These are phyloP conservation scores for Phragmites australis DNA, from an alignment of 176 grass and related monocot species.

Conservation along the genomic window DNA sequence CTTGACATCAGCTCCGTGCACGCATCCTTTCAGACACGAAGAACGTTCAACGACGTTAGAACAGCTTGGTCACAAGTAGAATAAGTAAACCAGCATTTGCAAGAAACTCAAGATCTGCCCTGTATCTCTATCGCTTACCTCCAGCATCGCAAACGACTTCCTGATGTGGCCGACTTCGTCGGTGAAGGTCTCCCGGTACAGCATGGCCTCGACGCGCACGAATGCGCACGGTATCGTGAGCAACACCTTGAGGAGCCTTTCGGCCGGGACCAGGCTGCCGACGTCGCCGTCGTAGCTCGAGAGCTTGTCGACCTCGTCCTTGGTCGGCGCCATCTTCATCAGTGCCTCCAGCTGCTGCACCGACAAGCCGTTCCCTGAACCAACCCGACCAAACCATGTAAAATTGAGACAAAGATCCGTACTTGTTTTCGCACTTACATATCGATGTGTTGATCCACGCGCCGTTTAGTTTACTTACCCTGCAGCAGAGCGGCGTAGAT, in stretches of 20 bases:
- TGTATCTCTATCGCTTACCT: constrained; percentile 37
- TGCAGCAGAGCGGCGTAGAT: constrained; percentile 64
- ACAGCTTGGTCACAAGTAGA: neutral
- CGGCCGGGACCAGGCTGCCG: constrained; percentile 58
- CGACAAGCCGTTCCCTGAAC: constrained; percentile 67
- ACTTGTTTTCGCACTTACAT: neutral
- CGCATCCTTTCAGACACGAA: constrained; percentile 51
- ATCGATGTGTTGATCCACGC: neutral
- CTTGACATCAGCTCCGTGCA: constrained; percentile 93
- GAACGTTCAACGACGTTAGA: neutral
- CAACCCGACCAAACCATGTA: neutral
- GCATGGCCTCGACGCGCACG: constrained; percentile 70
- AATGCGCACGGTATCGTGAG: constrained; percentile 74
- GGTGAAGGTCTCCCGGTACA: constrained; percentile 83
- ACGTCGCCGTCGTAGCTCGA: constrained; percentile 53
- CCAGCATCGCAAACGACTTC: constrained; percentile 73
- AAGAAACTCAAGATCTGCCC: neutral
- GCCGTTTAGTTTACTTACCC: constrained; percentile 33
- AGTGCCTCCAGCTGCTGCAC: constrained; percentile 83
- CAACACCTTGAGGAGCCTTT: constrained; percentile 69
- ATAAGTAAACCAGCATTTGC: neutral
- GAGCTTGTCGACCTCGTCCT: constrained; percentile 84
- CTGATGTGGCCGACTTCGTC: constrained; percentile 79
- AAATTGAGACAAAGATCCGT: neutral
- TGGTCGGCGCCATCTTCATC: constrained; percentile 86